A percentile compares a stretch with the other conserved stretches of the same genome.
Evolutionary conservation across 2,329 filamentous ascomycete genomes (phyloP).

Genomic region (Penicillium hesseltinei): DNA sequence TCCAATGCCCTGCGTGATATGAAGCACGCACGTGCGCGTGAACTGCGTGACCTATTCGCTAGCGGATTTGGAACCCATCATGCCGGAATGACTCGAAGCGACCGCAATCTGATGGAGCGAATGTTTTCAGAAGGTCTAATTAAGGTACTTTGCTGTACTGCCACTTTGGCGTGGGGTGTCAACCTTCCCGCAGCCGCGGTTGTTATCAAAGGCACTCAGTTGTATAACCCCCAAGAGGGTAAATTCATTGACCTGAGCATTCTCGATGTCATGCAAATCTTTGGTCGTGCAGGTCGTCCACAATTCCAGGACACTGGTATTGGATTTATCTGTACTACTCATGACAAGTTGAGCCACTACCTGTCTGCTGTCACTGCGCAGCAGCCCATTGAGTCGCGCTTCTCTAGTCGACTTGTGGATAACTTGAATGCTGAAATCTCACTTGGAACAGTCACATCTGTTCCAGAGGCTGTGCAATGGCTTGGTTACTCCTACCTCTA

Average conservation of each 20-base stretch:
- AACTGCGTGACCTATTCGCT: conserved; percentile 82
- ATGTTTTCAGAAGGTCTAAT: conserved; percentile 89
- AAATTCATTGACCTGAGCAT: conserved; percentile 97
- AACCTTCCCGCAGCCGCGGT: conserved; percentile 96
- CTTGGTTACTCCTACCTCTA: conserved; percentile 97
- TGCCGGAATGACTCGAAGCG: conserved; percentile 90
- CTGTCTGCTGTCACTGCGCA: conserved; percentile 91
- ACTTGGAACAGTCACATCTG: conserved; percentile 89
- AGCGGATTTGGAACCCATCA: conserved; percentile 96
- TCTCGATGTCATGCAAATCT: conserved; percentile 94
- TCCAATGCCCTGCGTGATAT: conserved; percentile 78
- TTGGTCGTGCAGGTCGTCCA: conserved; percentile 94
- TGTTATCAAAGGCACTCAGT: conserved; percentile 95
- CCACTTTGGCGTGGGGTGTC: conserved; percentile 96
- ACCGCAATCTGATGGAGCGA: conserved; percentile 92
- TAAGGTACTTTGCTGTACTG: conserved; percentile 96
- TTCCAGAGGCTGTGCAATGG: conserved; percentile 92
- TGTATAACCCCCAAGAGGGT: conserved; percentile 94
- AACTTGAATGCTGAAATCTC: conserved; percentile 95
- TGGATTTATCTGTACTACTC: conserved; percentile 94
- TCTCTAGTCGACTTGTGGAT: conserved; percentile 89
- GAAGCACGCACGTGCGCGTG: conserved; percentile 78
- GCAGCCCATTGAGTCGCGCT: conserved; percentile 94
- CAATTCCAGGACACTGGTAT: conserved; percentile 98
- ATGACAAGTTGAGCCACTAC: conserved; percentile 91